Conservation (phyloP, 129 eudicot species). For the Chrysanthemum makinoi region DNA sequence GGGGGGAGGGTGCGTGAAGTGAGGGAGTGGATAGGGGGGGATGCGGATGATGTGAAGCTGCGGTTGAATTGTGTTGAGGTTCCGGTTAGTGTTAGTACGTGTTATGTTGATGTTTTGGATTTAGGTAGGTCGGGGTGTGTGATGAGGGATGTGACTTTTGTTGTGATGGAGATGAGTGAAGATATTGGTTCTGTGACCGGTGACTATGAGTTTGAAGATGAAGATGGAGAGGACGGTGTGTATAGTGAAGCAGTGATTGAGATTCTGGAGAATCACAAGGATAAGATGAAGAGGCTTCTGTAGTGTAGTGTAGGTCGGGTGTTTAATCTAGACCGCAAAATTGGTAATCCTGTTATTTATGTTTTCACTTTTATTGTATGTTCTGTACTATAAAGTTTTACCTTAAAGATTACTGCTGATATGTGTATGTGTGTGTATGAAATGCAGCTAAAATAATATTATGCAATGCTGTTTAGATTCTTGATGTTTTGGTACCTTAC, state of each 20-base stretch:
- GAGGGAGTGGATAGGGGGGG: no score
- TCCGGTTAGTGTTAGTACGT: slow-evolving; percentile 25
- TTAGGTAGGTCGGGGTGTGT: slow-evolving; percentile 29
- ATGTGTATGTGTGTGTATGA: no score
- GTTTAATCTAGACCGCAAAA: not conserved
- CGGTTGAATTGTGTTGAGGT: no score
- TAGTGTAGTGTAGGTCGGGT: slow-evolving; percentile 1
- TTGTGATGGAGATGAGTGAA: slow-evolving; percentile 27
- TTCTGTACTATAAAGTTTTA: no score
- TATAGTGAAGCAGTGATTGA: slow-evolving; percentile 34
- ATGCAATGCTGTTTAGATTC: no score
- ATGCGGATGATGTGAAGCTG: no score
- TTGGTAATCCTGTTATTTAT: no score
- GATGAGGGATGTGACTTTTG: slow-evolving; percentile 31
- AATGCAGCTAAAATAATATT: no score
- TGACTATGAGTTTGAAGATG: not conserved
- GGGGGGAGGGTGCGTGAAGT: no score
- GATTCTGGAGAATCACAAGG: slow-evolving; percentile 28
- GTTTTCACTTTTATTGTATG: no score
- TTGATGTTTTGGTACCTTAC: no score
- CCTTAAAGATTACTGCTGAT: no score
- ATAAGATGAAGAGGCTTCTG: slow-evolving; percentile 26
- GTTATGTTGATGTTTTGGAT: slow-evolving; percentile 23
- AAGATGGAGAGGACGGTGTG: slow-evolving; percentile 15
- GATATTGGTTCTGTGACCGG: slow-evolving; percentile 1